A percentile compares a stretch with the other conserved stretches of the same genome.
Conservation (phyloP, 306 rosid genomes). For the Myrica gale region DNA sequence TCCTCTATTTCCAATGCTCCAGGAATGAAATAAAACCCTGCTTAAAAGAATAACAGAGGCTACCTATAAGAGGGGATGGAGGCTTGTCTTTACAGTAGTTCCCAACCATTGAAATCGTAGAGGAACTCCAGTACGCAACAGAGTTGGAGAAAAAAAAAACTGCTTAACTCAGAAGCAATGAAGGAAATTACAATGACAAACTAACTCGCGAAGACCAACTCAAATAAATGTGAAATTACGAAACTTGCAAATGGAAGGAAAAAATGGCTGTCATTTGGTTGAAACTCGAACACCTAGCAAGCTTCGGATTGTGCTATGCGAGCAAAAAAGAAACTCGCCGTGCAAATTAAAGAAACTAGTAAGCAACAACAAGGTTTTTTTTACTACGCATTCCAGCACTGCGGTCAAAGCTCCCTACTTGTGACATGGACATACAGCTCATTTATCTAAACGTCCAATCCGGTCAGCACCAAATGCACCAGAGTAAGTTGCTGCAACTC, state of each 20-base stretch:
- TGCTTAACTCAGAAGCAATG: neutral
- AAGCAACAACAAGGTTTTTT: neutral
- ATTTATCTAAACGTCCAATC: neutral
- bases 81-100: neutral
- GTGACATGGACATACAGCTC: neutral
- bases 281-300: neutral
- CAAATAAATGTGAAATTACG: neutral
- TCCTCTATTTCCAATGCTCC: slow-evolving; percentile 60
- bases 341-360: neutral
- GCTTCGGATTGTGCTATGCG: too few relatives aligned
- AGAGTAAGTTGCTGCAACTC: neutral
- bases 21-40: slow-evolving; percentile 86
- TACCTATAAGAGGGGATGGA: neutral
- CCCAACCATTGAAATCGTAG: neutral
- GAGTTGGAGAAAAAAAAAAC: too few relatives aligned
- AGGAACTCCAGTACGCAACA: too few relatives aligned
- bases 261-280: neutral
- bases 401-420: neutral
- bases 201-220: neutral
- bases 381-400: neutral
- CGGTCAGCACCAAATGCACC: neutral
- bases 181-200: neutral
- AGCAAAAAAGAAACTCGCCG: neutral
- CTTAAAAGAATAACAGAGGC: neutral
- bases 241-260: neutral